A percentile compares a stretch with the other conserved stretches of the same genome.
phyloP scores from a whole-genome alignment of 257 asterid species.

The Osmanthus fragrans region DNA sequence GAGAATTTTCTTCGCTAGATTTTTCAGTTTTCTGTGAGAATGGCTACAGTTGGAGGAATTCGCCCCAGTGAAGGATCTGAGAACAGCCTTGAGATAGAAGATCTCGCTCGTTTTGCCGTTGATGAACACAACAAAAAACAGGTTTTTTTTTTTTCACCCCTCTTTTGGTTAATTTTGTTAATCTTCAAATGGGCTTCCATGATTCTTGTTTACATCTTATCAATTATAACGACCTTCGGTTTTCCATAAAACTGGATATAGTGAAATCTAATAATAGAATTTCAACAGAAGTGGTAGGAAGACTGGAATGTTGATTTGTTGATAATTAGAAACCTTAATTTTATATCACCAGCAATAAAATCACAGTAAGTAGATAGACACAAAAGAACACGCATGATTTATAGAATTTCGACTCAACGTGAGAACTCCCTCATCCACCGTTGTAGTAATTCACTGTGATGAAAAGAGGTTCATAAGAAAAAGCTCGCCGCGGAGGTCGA shows the following conservation, averaged over 20 bases:
- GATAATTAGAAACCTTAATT: too few species aligned
- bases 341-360: too few species aligned
- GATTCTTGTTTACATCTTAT: not conserved
- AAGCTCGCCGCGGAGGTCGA: too few species aligned
- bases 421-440: too few species aligned
- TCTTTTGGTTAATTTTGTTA: not conserved
- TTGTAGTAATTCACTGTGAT: too few species aligned
- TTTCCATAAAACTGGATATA: not conserved
- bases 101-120: slow-evolving; percentile 80
- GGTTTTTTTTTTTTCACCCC: slow-evolving; percentile 27
- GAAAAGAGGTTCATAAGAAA: too few species aligned
- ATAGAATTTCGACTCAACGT: too few species aligned
- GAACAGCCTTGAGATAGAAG: slow-evolving; percentile 66
- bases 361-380: too few species aligned
- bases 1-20: not conserved
- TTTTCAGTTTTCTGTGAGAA: slow-evolving; percentile 20
- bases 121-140: slow-evolving; percentile 69
- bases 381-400: too few species aligned
- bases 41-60: slow-evolving; percentile 57
- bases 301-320: not conserved
- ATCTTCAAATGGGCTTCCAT: too few species aligned
- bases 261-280: not conserved
- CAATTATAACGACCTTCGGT: not conserved
- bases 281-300: too few species aligned
- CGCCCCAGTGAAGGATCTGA: slow-evolving; percentile 51